Evolutionary conservation across 257 asterid genomes (phyloP).

Genomic region (Leonotis leonurus): DNA sequence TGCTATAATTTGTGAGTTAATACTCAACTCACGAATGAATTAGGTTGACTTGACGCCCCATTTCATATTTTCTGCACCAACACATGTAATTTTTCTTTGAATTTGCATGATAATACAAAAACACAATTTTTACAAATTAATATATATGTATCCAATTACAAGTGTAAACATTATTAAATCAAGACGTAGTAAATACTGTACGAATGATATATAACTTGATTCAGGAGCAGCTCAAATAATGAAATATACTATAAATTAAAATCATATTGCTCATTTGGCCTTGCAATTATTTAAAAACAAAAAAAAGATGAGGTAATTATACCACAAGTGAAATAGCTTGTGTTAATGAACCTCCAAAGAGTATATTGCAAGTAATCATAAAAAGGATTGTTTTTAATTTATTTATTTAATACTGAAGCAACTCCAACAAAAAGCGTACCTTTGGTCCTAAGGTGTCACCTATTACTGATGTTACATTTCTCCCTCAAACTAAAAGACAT

Average conservation of each 20-base stretch:
- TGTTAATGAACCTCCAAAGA: conserved; percentile 6
- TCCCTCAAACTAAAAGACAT: neutral
- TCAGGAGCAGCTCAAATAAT: too few species aligned
- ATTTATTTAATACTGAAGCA: conserved; percentile 34
- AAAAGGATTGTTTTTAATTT: conserved; percentile 15
- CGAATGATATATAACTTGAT: too few species aligned
- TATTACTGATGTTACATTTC: conserved; percentile 11
- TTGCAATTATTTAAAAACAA: too few species aligned
- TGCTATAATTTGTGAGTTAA: neutral
- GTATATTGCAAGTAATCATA: conserved; percentile 28
- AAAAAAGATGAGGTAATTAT: too few species aligned
- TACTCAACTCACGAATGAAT: neutral
- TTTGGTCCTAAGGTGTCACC: conserved; percentile 13
- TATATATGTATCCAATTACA: neutral
- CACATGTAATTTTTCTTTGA: too few species aligned
- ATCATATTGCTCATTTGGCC: too few species aligned
- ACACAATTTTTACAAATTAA: too few species aligned
- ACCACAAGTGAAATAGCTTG: neutral
- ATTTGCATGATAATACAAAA: too few species aligned
- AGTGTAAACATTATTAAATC: neutral
- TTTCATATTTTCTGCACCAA: neutral
- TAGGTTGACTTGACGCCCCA: neutral
- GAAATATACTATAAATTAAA: too few species aligned
- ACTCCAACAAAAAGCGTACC: conserved; percentile 11
- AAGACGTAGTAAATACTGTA: too few species aligned